Evolutionary conservation across 805 yeast species (phyloP).

Genomic region (Barnettozyma siamensis): DNA sequence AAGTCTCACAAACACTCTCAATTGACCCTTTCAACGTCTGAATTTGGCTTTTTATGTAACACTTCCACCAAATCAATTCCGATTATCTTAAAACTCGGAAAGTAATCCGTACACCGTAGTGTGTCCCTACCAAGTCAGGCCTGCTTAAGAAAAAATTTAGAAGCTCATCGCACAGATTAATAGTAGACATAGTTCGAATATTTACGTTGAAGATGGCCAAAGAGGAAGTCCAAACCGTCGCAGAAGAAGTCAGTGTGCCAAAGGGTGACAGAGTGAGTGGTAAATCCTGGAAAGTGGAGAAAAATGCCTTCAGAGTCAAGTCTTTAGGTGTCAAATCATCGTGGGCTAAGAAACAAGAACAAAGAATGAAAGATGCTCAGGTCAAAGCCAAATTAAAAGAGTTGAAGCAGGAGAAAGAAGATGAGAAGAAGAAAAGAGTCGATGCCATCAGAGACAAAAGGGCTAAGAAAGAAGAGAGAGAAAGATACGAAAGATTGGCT

Average conservation of each 20-base stretch:
- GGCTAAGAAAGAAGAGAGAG: constrained; percentile 77
- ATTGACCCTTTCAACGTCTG: neutral
- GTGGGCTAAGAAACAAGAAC: constrained; percentile 64
- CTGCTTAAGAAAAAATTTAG: neutral
- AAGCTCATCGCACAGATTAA: constrained; percentile 6
- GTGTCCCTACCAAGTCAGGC: neutral
- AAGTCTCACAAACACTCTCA: neutral
- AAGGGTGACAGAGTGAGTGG: constrained; percentile 25
- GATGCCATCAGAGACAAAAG: constrained; percentile 64
- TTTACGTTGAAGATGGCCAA: neutral
- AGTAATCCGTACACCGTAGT: constrained; percentile 8
- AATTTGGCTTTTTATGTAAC: too few relatives aligned
- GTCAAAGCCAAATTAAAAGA: constrained; percentile 64
- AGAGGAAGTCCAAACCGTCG: neutral
- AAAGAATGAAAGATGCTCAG: constrained; percentile 58
- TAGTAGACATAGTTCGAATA: neutral
- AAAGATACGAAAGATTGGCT: constrained; percentile 78
- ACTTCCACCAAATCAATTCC: too few relatives aligned
- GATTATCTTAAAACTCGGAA: too few relatives aligned
- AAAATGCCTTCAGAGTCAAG: constrained; percentile 61
- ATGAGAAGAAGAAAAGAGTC: constrained; percentile 46
- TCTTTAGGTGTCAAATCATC: constrained; percentile 53
- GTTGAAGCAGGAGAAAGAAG: constrained; percentile 73
- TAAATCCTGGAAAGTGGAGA: constrained; percentile 66
- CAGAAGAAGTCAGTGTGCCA: neutral